phyloP scores from a whole-genome alignment of 495 filamentous ascomycete species.

The Letharia lupina region DNA sequence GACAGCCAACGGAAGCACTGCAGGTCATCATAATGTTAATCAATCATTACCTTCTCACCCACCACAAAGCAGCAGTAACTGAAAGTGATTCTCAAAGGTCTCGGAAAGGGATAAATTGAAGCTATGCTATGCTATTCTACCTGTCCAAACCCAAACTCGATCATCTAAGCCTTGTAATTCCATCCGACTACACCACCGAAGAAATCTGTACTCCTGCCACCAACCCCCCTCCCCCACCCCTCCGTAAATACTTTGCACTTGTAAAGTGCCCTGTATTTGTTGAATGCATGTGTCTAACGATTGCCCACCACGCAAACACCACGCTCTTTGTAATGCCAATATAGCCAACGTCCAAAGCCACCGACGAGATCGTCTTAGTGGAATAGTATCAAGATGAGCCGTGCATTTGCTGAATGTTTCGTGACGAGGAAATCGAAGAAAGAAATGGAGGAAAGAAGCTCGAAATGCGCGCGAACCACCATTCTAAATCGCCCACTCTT shows the following conservation, averaged over 20 bases:
- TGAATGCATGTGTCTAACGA: not conserved
- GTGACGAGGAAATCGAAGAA: conserved; percentile 3
- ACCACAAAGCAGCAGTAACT: too few relatives aligned
- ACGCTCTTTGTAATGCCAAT: conserved; percentile 7
- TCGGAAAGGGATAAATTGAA: not conserved
- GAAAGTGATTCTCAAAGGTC: not conserved
- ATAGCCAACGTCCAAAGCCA: conserved; percentile 13
- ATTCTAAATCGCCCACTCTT: conserved; percentile 16
- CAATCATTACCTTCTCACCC: too few relatives aligned
- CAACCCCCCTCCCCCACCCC: not conserved
- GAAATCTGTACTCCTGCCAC: not conserved
- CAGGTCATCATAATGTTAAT: too few relatives aligned
- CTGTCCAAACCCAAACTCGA: not conserved
- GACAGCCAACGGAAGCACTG: too few relatives aligned
- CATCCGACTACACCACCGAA: not conserved
- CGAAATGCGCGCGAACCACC: conserved; percentile 9
- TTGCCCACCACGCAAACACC: conserved; percentile 8
- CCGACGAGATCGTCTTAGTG: not conserved
- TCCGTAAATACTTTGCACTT: conserved; percentile 3
- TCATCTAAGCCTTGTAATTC: not conserved
- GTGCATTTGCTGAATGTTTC: not conserved
- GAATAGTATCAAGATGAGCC: conserved; percentile 3
- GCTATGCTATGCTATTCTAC: not conserved
- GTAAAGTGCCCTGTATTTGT: not conserved
- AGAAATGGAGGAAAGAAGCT: not conserved